Evolutionary conservation across 768 basidiomycete species (phyloP).

Genomic region (Calocybe cyanea): DNA sequence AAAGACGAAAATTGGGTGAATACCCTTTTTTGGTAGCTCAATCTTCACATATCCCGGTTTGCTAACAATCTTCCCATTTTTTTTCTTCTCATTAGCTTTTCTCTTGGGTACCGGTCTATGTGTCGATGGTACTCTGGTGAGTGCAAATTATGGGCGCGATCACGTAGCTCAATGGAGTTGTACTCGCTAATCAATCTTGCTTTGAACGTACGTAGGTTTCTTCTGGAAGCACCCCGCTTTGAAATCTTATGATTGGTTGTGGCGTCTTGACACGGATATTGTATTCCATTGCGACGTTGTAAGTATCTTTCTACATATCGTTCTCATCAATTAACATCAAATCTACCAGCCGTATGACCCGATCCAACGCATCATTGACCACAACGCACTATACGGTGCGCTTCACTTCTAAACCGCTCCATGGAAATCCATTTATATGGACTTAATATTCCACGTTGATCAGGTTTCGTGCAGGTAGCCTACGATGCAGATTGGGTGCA

Average conservation of each 20-base stretch:
- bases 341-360: too few species aligned
- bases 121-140: conserved; percentile 28
- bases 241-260: conserved; percentile 25
- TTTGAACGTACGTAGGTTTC: conserved; percentile 19
- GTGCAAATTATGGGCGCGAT: background rate
- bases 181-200: background rate
- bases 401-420: background rate
- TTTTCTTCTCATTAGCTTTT: conserved; percentile 17
- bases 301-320: conserved; percentile 1
- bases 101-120: conserved; percentile 26
- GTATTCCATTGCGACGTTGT: conserved; percentile 29
- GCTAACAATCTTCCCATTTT: background rate
- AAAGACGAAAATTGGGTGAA: conserved; percentile 20
- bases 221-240: conserved; percentile 27
- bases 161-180: background rate
- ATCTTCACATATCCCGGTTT: background rate
- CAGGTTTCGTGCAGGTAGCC: conserved; percentile 26
- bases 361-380: background rate
- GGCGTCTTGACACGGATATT: conserved; percentile 28
- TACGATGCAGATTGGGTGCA: conserved; percentile 25
- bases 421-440: too few species aligned
- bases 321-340: too few species aligned
- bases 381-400: too few species aligned
- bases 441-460: too few species aligned
- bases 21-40: background rate